Evolutionary conservation across 2,329 filamentous ascomycete genomes (phyloP).

Genomic region (Clonostachys rosea): DNA sequence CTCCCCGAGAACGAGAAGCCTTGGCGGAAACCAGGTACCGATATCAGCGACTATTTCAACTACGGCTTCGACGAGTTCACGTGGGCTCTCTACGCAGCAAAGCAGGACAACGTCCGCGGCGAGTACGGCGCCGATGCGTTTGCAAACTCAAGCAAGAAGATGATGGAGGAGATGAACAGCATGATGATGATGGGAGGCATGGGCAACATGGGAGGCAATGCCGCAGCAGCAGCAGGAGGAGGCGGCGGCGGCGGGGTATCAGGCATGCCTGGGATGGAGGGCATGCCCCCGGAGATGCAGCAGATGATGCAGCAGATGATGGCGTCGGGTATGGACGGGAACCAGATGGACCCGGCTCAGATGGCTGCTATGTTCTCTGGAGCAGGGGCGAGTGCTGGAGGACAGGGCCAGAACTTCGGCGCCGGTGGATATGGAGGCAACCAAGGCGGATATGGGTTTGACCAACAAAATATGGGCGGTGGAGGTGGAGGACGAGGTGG

Average conservation of each 20-base stretch:
- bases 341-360: slow-evolving; percentile 58
- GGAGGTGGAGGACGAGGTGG: slow-evolving; percentile 24
- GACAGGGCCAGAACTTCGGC: slow-evolving; percentile 46
- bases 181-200: slow-evolving; percentile 62
- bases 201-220: slow-evolving; percentile 29
- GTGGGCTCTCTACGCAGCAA: slow-evolving; percentile 89
- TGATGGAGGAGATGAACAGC: slow-evolving; percentile 64
- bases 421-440: slow-evolving; percentile 43
- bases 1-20: slow-evolving; percentile 82
- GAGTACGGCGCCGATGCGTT: slow-evolving; percentile 68
- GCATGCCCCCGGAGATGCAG: slow-evolving; percentile 62
- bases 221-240: slow-evolving; percentile 21
- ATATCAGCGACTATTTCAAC: slow-evolving; percentile 97
- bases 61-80: slow-evolving; percentile 99
- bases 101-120: slow-evolving; percentile 74
- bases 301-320: slow-evolving; percentile 69
- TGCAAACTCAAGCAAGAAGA: slow-evolving; percentile 69
- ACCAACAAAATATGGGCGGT: slow-evolving; percentile 36
- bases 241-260: slow-evolving; percentile 13
- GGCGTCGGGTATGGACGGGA: slow-evolving; percentile 59
- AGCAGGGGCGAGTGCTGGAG: slow-evolving; percentile 42
- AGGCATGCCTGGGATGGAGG: slow-evolving; percentile 54
- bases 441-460: slow-evolving; percentile 47
- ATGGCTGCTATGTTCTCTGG: slow-evolving; percentile 57
- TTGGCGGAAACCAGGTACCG: slow-evolving; percentile 91